phyloP scores from a whole-genome alignment of 108 stramenopile species.

The Skeletonema costatum region DNA sequence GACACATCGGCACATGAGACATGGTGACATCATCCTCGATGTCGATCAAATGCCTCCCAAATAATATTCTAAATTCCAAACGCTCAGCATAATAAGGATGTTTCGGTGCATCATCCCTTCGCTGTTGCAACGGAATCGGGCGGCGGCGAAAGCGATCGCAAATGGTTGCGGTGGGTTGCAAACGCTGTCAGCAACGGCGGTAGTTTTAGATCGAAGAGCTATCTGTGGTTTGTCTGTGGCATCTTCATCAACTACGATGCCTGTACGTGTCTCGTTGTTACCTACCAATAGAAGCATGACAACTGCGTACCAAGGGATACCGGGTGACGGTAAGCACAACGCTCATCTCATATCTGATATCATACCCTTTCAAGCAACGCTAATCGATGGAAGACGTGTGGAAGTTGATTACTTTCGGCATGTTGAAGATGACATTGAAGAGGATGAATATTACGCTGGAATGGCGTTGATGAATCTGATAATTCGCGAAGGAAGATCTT shows the following conservation, averaged over 20 bases:
- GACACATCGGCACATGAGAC: no score
- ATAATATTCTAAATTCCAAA: no score
- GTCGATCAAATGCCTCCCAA: no score
- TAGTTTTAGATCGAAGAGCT: not conserved
- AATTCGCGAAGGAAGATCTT: constrained; percentile 57
- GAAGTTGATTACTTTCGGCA: constrained; percentile 46
- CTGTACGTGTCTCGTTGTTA: not conserved
- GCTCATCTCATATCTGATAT: constrained; percentile 33
- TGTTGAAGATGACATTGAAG: constrained; percentile 30
- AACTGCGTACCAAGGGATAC: constrained; percentile 55
- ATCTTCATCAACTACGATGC: not conserved
- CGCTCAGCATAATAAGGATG: not conserved
- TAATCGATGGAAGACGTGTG: constrained; percentile 37
- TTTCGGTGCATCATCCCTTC: not conserved
- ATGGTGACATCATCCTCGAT: no score
- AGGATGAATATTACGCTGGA: constrained; percentile 53
- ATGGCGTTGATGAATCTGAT: constrained; percentile 62
- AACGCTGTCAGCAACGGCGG: not conserved
- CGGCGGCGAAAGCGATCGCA: not conserved
- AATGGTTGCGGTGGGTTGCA: not conserved
- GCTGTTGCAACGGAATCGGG: not conserved
- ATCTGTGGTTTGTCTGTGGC: not conserved
- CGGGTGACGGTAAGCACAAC: constrained; percentile 50
- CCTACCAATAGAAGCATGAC: constrained; percentile 16
- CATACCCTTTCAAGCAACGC: constrained; percentile 39